Evolutionary conservation across 495 filamentous ascomycete genomes (phyloP).

Genomic region (Talaromyces borbonicus): DNA sequence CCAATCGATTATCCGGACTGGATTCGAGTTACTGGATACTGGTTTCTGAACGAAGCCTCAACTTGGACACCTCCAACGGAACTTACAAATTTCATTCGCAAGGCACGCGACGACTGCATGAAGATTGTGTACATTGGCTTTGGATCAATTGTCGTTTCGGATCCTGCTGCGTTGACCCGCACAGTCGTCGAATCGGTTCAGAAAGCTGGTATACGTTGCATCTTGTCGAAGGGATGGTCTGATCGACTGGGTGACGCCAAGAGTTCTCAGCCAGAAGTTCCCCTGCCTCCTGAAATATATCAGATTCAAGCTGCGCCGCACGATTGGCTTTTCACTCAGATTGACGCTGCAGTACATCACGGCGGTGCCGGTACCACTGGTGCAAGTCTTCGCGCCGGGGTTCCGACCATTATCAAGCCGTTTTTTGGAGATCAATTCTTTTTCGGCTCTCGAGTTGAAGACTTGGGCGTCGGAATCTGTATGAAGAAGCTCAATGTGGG

Average conservation of each 20-base stretch:
- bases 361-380: constrained; percentile 94
- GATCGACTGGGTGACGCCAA: constrained; percentile 63
- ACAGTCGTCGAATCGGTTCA: constrained; percentile 83
- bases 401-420: constrained; percentile 90
- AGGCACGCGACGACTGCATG: constrained; percentile 70
- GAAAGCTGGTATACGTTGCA: constrained; percentile 90
- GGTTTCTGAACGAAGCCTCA: constrained; percentile 83
- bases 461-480: constrained; percentile 83
- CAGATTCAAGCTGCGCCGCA: constrained; percentile 88
- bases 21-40: constrained; percentile 95
- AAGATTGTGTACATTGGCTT: constrained; percentile 97
- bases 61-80: constrained; percentile 67
- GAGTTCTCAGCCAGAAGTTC: constrained; percentile 52
- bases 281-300: constrained; percentile 69
- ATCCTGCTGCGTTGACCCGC: constrained; percentile 76
- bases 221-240: constrained; percentile 99
- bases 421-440: constrained; percentile 99
- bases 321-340: constrained; percentile 91
- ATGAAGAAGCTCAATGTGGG: constrained; percentile 80
- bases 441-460: constrained; percentile 80
- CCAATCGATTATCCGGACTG: constrained; percentile 95
- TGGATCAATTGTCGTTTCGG: constrained; percentile 89
- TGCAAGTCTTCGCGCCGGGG: constrained; percentile 80
- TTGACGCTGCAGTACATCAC: constrained; percentile 92
- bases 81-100: constrained; percentile 67